Evolutionary conservation across 495 filamentous ascomycete species (phyloP), one percentile per base, ranked within the genome.

Genomic region (Penicillium flavigenum): DNA sequence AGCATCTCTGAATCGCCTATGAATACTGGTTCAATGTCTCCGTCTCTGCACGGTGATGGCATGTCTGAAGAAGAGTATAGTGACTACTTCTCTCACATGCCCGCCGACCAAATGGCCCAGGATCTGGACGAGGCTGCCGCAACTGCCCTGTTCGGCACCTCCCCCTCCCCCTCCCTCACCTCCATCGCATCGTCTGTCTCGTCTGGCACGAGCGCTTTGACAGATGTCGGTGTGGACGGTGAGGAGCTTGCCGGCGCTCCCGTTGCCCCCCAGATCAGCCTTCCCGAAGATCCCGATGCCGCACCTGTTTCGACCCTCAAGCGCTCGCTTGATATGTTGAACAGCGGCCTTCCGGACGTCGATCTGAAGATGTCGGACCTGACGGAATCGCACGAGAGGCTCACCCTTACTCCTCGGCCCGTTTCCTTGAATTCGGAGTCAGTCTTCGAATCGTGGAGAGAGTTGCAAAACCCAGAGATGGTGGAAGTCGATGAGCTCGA

Each of bases 401-500:
- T 79, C 29, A 71, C 66, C 16, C 61, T 78, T 54, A 66, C 67
- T 12, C 67, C 74, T 32, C 67, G 79, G 55, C 72, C 83, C 51
- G 26, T 71, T 36, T 81, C 84, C 54, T 60, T 69, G 57, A 61
- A 70, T 20, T 45, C 65, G 16, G 76, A 75, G 49, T 65, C 69
- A 47, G 52, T 61, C 19, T 68, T 77, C 51, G 74, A 75, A 54
- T 79, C 76, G 22, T 78, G 74, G 74, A 66, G 86, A 73, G 88
- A 91, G 60, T 76, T 89, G 60, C 80, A 85, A 57, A 93, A 87
- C 70, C 92, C 91, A 1, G 94, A 98, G 73, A 90, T 83, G 51
- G 85, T 98, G 49, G 90, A 91, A 72, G 80, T 98, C 34, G 89
- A 95, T 45, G 94, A 98, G 79, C 82, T 98, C 3, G 94, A 98